Conservation (phyloP, 345 rosid species). For the Eucalyptus curtisii region DNA sequence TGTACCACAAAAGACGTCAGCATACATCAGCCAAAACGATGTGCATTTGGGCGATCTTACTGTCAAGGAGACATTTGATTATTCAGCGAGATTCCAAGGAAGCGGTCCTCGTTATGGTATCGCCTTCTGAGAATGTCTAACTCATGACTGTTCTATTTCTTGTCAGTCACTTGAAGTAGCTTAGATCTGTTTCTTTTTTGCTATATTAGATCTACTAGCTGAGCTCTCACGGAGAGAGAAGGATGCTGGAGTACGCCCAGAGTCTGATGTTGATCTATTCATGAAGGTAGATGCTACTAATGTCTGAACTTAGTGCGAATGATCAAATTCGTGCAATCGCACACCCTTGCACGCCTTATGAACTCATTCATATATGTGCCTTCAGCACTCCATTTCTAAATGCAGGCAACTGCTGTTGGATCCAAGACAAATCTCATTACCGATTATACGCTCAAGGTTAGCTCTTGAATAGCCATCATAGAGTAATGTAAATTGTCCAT, state of each 20-base stretch:
- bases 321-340: background rate
- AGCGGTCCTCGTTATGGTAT: background rate
- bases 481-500: background rate
- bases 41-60: background rate
- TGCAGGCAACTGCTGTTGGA: background rate
- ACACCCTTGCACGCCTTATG: background rate
- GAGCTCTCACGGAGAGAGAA: background rate
- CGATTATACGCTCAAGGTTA: background rate
- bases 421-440: background rate
- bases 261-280: background rate
- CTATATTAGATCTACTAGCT: background rate
- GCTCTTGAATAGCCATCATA: background rate
- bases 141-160: background rate
- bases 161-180: background rate
- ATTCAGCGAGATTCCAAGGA: background rate
- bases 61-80: background rate
- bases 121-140: background rate
- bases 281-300: background rate
- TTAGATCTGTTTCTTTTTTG: background rate
- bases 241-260: background rate
- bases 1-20: background rate
- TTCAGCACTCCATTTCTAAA: background rate
- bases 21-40: background rate
- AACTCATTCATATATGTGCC: background rate
- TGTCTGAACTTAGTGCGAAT: background rate